Conservation (phyloP, 2,329 filamentous ascomycete species). For the Colletotrichum aenigma region DNA sequence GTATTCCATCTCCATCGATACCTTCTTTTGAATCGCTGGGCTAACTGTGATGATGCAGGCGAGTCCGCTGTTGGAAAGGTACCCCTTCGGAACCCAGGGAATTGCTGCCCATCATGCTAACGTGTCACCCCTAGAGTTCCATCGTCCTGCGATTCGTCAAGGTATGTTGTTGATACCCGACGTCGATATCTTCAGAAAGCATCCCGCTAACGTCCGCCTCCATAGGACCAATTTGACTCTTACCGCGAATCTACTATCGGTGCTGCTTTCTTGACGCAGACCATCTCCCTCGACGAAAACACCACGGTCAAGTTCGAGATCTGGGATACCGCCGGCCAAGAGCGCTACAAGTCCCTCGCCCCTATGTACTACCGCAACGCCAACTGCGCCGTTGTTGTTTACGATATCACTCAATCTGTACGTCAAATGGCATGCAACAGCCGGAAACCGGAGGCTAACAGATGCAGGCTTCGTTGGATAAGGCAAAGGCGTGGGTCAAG, state of each 20-base stretch:
- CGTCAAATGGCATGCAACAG: conserved; percentile 34
- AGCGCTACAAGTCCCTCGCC: conserved; percentile 97
- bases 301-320: conserved; percentile 99
- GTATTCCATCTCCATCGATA: conserved; percentile 59
- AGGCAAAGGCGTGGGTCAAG: conserved; percentile 99
- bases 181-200: not conserved
- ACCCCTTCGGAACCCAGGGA: conserved; percentile 23
- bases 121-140: conserved; percentile 71
- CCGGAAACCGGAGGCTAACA: conserved; percentile 25
- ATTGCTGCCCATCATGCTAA: conserved; percentile 1
- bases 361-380: conserved; percentile 99
- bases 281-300: conserved; percentile 95
- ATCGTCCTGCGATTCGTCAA: conserved; percentile 98
- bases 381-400: conserved; percentile 98
- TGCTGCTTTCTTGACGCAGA: conserved; percentile 98
- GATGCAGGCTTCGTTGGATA: conserved; percentile 87
- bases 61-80: conserved; percentile 99
- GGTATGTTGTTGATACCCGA: conserved; percentile 55
- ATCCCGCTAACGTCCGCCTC: not conserved
- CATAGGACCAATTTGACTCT: conserved; percentile 94
- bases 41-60: conserved; percentile 57
- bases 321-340: conserved; percentile 98
- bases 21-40: conserved; percentile 5
- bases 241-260: conserved; percentile 98
- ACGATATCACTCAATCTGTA: conserved; percentile 99